These are phyloP conservation scores for Cercospora sesami DNA, from an alignment of 2,329 filamentous ascomycete genomes.

Conservation along the genomic window DNA sequence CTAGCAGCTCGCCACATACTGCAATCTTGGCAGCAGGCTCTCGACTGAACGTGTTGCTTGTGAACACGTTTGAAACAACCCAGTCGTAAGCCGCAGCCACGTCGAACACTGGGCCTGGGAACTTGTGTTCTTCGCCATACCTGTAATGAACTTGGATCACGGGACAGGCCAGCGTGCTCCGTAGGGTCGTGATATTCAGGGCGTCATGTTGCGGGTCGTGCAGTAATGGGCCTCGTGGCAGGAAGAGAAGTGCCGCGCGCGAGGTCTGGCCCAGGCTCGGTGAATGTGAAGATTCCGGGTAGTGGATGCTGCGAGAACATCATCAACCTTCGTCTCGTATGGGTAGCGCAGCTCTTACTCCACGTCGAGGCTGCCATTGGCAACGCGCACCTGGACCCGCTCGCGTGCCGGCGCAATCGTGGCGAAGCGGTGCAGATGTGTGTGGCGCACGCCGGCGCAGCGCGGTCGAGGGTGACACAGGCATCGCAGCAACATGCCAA, in stretches of 20 bases:
- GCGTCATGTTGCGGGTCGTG: conserved; percentile 36
- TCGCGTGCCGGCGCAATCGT: background rate
- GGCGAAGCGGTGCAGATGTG: conserved; percentile 1
- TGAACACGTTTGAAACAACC: conserved; percentile 35
- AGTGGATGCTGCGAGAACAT: conserved; percentile 5
- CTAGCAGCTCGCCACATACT: conserved; percentile 51
- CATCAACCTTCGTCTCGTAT: conserved; percentile 1
- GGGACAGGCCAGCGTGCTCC: conserved; percentile 41
- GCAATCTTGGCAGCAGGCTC: conserved; percentile 41
- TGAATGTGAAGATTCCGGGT: conserved; percentile 29
- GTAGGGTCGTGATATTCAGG: conserved; percentile 39
- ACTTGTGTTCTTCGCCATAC: conserved; percentile 40
- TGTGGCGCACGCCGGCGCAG: background rate
- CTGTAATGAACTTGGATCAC: conserved; percentile 51
- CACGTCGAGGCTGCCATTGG: conserved; percentile 46
- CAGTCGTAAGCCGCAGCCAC: conserved; percentile 50
- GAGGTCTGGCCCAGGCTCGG: conserved; percentile 22
- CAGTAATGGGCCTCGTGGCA: conserved; percentile 47
- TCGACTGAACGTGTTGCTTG: conserved; percentile 33
- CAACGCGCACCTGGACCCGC: conserved; percentile 24
- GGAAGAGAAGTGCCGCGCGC: conserved; percentile 39
- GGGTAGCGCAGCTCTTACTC: conserved; percentile 36
- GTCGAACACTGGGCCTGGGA: conserved; percentile 51
- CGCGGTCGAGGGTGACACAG: background rate
- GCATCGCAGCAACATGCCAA: background rate